These are phyloP conservation scores for Rosa lucieae DNA, from an alignment of 306 rosid species.

Conservation along the genomic window DNA sequence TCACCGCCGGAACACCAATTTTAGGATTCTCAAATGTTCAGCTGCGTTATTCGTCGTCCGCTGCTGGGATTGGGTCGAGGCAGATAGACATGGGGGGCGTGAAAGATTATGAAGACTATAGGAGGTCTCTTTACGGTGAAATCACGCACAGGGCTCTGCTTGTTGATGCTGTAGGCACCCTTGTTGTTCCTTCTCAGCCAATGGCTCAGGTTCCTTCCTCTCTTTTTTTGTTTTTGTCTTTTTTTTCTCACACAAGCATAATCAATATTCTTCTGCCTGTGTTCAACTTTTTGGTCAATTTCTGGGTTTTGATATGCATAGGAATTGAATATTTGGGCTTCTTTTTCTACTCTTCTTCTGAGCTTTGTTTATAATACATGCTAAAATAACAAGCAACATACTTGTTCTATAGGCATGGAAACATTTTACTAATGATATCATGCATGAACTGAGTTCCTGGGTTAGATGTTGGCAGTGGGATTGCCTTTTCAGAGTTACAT, in stretches of 20 bases:
- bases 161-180: conserved; percentile 97
- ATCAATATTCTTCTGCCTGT: too few species aligned
- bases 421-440: too few species aligned
- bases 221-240: too few species aligned
- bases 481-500: too few species aligned
- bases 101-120: conserved; percentile 80
- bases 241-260: too few species aligned
- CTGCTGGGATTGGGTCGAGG: conserved; percentile 37
- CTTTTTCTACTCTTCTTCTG: neutral
- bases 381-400: too few species aligned
- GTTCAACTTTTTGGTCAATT: too few species aligned
- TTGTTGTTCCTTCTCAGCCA: conserved; percentile 93
- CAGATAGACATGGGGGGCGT: conserved; percentile 35
- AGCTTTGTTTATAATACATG: neutral
- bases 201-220: conserved; percentile 71
- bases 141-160: conserved; percentile 89
- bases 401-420: too few species aligned
- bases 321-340: too few species aligned
- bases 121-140: conserved; percentile 80
- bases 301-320: too few species aligned
- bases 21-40: neutral
- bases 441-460: too few species aligned
- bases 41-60: conserved; percentile 21
- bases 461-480: too few species aligned
- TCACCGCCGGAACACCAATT: neutral